Base-by-base conservation (phyloP, 176 grass and related monocot genomes). In the Echinochloa phyllopogon region DNA sequence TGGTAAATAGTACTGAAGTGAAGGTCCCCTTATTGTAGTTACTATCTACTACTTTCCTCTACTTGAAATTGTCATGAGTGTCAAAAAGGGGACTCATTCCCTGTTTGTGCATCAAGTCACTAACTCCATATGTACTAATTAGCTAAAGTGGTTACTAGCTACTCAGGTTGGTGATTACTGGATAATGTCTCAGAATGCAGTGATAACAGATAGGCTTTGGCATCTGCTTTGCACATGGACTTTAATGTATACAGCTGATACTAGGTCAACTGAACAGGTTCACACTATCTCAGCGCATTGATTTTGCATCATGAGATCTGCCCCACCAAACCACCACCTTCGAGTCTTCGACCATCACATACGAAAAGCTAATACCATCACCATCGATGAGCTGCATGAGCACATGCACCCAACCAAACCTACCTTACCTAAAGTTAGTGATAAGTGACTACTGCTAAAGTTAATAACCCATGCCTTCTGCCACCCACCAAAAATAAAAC, bases 371-470 rank as follows among this genome's bases (percentile, higher is more conserved):
- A 52, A 50, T 27, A 45, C 36, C 17, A 64, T 71, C 43, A 15
- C 65, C 43, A 79, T 50, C 15, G 43, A 20, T 79, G 27, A 64
- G 55, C 66, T 40, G 43, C 53, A 20, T 71, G 53, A 73, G 44
- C 76, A 80, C 56, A 63, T 51, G 38, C 36, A 50, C 6, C 55
- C n/a, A 64, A 16, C 45, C 42, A 86, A n/a, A 58, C 23, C 49
- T 39, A 77, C 27, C 69, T 51, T 41, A 36, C 48, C 50, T 51
- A 39, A 85, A 10, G 64, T 78, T 25, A 33, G 29, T 33, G 29
- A 33, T 33, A 33, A 33, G 29, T 33, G 29, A 33, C 29, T 33
- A 33, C 29, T 33, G 29, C 29, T 33, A 33, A 33, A 33, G 29
- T 33, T 33, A 33, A 33, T 33, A 13, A 70, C 50, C 1, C 65